A percentile compares a stretch with the other conserved stretches of the same genome.
These are phyloP conservation scores for Rhodomyrtus tomentosa DNA, from an alignment of 345 rosid species.

Conservation along the genomic window DNA sequence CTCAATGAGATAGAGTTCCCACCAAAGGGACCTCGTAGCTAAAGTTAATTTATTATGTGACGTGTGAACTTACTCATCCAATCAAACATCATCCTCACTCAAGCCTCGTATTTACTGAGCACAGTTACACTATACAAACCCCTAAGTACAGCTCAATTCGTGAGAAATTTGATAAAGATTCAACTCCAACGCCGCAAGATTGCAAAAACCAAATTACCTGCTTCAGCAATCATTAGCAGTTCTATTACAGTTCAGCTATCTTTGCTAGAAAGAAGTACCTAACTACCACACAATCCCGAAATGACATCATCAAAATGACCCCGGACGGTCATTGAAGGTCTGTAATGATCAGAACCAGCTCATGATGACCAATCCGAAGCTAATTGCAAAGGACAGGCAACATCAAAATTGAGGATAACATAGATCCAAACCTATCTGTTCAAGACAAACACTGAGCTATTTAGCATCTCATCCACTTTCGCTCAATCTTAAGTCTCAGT, in stretches of 20 bases:
- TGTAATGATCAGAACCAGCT: background rate
- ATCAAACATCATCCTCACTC: background rate
- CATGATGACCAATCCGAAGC: background rate
- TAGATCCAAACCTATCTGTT: background rate
- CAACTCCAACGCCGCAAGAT: background rate
- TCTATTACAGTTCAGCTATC: background rate
- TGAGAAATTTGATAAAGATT: background rate
- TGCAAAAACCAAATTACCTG: background rate
- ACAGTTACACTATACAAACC: background rate
- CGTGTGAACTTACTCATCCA: background rate
- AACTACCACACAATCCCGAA: background rate
- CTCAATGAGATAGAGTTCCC: background rate
- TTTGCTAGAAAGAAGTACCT: background rate
- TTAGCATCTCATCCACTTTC: background rate
- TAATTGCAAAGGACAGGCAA: background rate
- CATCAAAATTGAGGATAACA: background rate
- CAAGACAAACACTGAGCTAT: background rate
- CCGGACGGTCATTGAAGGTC: background rate
- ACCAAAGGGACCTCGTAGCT: background rate
- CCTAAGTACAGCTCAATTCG: background rate
- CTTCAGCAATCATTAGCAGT: background rate
- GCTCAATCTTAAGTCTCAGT: background rate
- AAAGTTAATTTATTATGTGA: background rate
- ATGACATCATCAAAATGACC: background rate
- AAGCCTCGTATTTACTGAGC: background rate